These are phyloP conservation scores for Diophrys appendiculata DNA, from an alignment of 73 alveolate genomes.

Conservation along the genomic window DNA sequence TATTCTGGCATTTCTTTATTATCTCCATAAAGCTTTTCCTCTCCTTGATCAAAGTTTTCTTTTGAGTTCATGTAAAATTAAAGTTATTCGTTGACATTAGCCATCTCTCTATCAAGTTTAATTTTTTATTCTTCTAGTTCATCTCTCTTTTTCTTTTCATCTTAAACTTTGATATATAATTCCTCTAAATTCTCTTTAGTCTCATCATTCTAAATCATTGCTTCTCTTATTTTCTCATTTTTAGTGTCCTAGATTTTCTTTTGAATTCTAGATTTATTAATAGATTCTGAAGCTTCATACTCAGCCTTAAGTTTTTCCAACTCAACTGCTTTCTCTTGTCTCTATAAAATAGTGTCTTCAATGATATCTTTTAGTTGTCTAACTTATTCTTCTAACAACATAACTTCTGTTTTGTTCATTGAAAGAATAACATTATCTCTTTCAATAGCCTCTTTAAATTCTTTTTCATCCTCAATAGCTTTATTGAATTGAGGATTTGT, in stretches of 20 bases:
- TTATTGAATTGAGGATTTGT: slow-evolving; percentile 1
- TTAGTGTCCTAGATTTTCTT: slow-evolving; percentile 32
- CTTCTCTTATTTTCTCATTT: slow-evolving; percentile 48
- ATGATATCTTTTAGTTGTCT: slow-evolving; percentile 17
- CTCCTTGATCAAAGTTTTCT: neutral
- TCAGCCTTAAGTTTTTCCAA: slow-evolving; percentile 14
- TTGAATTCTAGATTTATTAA: slow-evolving; percentile 22
- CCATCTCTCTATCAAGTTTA: slow-evolving; percentile 29
- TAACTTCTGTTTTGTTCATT: too few relatives aligned
- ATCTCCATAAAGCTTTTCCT: neutral
- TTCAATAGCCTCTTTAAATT: neutral
- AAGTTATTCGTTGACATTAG: slow-evolving; percentile 7
- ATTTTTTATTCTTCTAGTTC: slow-evolving; percentile 36
- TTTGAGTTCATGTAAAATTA: slow-evolving; percentile 1
- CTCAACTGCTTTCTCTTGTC: slow-evolving; percentile 24
- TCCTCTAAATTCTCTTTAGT: slow-evolving; percentile 27
- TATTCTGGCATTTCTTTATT: neutral
- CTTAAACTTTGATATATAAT: slow-evolving; percentile 24
- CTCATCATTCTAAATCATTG: slow-evolving; percentile 13
- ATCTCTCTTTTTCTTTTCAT: slow-evolving; percentile 51
- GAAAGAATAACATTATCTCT: too few relatives aligned
- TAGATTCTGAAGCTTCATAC: slow-evolving; percentile 31
- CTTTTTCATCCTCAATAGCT: neutral
- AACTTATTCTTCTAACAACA: slow-evolving; percentile 7
- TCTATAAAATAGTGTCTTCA: neutral